A percentile compares a stretch with the other conserved stretches of the same genome.
phyloP scores from a whole-genome alignment of 352 stramenopile species.

The Phytophthora melonis region DNA sequence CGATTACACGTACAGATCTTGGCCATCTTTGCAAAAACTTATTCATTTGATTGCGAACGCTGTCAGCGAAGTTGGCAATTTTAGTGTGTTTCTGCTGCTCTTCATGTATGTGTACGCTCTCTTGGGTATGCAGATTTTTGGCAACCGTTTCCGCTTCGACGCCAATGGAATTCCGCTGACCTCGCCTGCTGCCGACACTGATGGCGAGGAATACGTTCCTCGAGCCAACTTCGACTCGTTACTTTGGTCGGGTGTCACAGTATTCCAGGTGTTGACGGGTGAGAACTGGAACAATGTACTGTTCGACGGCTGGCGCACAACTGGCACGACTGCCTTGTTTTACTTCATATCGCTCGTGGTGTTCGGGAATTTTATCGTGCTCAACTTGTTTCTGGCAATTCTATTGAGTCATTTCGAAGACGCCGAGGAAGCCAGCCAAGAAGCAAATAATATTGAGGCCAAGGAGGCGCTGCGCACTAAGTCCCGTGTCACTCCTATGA shows the following conservation, averaged over 20 bases:
- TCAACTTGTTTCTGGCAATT: conserved; percentile 94
- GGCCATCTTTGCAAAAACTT: conserved; percentile 92
- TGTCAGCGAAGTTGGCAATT: conserved; percentile 92
- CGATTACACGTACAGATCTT: conserved; percentile 63
- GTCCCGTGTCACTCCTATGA: conserved; percentile 42
- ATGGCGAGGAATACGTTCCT: conserved; percentile 41
- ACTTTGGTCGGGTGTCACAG: conserved; percentile 72
- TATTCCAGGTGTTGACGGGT: conserved; percentile 88
- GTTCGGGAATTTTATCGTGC: conserved; percentile 90
- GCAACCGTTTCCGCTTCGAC: conserved; percentile 93
- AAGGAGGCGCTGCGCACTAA: conserved; percentile 51
- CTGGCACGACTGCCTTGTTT: conserved; percentile 49
- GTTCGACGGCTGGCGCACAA: conserved; percentile 84
- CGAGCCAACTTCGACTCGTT: conserved; percentile 78
- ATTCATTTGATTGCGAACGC: conserved; percentile 91
- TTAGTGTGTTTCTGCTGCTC: conserved; percentile 92
- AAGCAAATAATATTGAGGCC: conserved; percentile 21
- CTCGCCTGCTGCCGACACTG: conserved; percentile 17
- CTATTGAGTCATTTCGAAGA: conserved; percentile 91
- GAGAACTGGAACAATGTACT: conserved; percentile 95
- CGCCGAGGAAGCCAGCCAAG: conserved; percentile 37
- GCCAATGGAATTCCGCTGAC: conserved; percentile 52
- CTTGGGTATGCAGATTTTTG: conserved; percentile 94
- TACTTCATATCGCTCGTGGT: conserved; percentile 90
- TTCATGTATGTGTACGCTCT: conserved; percentile 95